Evolutionary conservation across 805 yeast species (phyloP), one percentile per base, ranked within the genome.

Genomic region (Wickerhamiella alocasiicola): DNA sequence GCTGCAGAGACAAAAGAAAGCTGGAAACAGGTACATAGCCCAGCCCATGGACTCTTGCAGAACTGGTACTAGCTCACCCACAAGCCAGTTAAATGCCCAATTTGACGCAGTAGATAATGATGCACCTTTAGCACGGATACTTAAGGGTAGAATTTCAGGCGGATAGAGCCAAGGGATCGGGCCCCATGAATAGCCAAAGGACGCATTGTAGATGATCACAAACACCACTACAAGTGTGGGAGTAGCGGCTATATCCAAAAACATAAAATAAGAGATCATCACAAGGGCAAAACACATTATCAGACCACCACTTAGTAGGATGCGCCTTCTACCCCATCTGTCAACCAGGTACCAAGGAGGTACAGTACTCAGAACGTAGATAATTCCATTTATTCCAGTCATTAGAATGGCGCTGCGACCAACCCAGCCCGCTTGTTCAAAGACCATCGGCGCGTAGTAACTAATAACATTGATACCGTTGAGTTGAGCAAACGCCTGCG

Each of bases 311-410:
- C 78, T 65, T 42, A 85, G 62, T 27, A 85, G 65, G 44, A 87
- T 72, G n/a, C 87, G 84, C 48, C 83, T 76, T 49, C 96, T 68
- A 2, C 96, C 96, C 95, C 95, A 83, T 36, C 70, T 66, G 56
- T 85, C 96, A 25, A 85, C 91, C 17, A 85, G 63, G 55, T 74
- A 77, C 95, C 96, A 85, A 0, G 95, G 94, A 1, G 94, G 88
- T 20, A 85, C 64, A 0, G 95, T 83, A 34, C 83, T 71, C 2
- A 62, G 47, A 44, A 73, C 66, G 54, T 79, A 78, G 25, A 78
- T 63, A 9, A 78, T 46, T 5, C 75, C 69, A 51, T 79, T 78
- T 44, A 81, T 68, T 17, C 96, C 96, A 0, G 96, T 83, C 94
- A 85, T 81, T 47, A 84, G 68, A 46, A 85, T 74, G 2, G 95